Conservation (phyloP, 495 filamentous ascomycete genomes). For the Penicillium simplicissimum region DNA sequence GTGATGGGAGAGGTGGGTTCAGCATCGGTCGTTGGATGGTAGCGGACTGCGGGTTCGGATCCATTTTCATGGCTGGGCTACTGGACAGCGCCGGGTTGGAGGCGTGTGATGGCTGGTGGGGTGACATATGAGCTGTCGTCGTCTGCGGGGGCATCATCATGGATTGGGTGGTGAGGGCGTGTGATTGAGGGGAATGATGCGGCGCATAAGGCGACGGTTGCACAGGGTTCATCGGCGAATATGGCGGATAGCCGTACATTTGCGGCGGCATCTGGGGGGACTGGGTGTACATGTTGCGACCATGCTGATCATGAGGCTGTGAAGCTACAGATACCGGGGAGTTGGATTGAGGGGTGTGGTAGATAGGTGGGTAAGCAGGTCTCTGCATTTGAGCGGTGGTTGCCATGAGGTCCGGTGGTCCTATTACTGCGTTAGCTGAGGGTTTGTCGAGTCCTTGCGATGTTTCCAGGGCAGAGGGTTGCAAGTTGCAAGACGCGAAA, state of each 20-base stretch:
- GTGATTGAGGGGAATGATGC: slow-evolving; percentile 69
- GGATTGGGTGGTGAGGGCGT: slow-evolving; percentile 61
- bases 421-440: slow-evolving; percentile 40
- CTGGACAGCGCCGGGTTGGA: slow-evolving; percentile 40
- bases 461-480: not conserved
- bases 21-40: slow-evolving; percentile 42
- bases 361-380: slow-evolving; percentile 79
- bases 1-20: slow-evolving; percentile 44
- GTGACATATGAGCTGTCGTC: slow-evolving; percentile 54
- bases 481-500: too few species aligned
- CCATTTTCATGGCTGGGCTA: slow-evolving; percentile 40
- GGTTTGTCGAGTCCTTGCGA: not conserved
- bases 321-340: slow-evolving; percentile 96
- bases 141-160: slow-evolving; percentile 71
- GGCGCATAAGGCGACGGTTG: slow-evolving; percentile 74
- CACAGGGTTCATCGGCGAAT: slow-evolving; percentile 70
- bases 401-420: slow-evolving; percentile 91
- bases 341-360: slow-evolving; percentile 94
- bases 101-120: slow-evolving; percentile 50
- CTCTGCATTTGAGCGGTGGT: slow-evolving; percentile 79
- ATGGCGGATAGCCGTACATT: slow-evolving; percentile 74
- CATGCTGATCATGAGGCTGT: slow-evolving; percentile 84
- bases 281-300: slow-evolving; percentile 76
- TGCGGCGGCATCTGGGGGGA: slow-evolving; percentile 75
- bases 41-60: slow-evolving; percentile 49